phyloP scores from a whole-genome alignment of 139 green algal genomes.

The Zygnema cylindricum region DNA sequence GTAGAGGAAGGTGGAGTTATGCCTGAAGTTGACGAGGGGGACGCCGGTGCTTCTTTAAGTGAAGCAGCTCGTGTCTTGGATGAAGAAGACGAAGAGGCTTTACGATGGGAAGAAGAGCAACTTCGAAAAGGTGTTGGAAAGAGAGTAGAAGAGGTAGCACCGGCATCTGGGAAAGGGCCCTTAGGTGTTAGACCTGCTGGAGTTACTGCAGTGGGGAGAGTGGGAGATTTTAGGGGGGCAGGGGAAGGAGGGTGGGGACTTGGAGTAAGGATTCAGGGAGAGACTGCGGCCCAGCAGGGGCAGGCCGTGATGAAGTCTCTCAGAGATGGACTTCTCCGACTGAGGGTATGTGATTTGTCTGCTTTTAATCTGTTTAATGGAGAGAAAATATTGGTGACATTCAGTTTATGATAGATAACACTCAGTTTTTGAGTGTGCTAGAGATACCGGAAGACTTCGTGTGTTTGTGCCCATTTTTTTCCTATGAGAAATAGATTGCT shows the following conservation, averaged over 20 bases:
- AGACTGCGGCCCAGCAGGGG: neutral
- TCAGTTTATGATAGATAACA: no score
- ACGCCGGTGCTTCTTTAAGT: neutral
- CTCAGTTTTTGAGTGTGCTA: no score
- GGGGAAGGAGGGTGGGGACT: slow-evolving; percentile 18
- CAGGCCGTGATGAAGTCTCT: slow-evolving; percentile 24
- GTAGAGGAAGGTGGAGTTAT: neutral
- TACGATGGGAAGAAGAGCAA: slow-evolving; percentile 47
- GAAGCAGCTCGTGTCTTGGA: neutral
- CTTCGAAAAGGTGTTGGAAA: slow-evolving; percentile 38
- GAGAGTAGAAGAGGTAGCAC: slow-evolving; percentile 10
- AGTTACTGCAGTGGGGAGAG: neutral
- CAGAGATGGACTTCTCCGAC: slow-evolving; percentile 3
- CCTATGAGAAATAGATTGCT: no score
- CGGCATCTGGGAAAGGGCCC: neutral
- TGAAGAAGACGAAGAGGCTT: slow-evolving; percentile 51
- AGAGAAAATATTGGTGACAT: no score
- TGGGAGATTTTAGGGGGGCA: neutral
- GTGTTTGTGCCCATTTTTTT: no score
- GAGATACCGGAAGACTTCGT: no score
- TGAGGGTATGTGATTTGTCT: slow-evolving; percentile 12
- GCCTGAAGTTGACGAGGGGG: neutral
- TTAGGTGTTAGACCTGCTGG: neutral
- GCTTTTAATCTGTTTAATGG: no score
- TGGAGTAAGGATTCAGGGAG: slow-evolving; percentile 16